Evolutionary conservation across 2,329 filamentous ascomycete species (phyloP).

Genomic region (Colletotrichum sp.): DNA sequence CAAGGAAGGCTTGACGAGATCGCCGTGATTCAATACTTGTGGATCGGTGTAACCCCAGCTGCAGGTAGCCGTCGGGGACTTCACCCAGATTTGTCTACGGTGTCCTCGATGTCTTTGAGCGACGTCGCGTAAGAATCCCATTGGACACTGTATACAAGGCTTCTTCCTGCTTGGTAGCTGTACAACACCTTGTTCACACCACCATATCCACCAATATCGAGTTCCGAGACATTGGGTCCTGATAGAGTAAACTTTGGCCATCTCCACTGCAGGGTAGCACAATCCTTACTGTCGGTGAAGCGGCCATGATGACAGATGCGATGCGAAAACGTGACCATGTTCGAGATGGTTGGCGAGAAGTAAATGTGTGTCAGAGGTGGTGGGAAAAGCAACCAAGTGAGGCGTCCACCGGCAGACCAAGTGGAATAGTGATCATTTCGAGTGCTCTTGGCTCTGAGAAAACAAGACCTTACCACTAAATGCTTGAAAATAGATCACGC

Average conservation of each 20-base stretch:
- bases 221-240: slow-evolving; percentile 20
- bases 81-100: neutral
- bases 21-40: slow-evolving; percentile 8
- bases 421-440: slow-evolving; percentile 10
- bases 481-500: neutral
- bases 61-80: neutral
- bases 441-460: neutral
- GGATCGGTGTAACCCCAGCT: slow-evolving; percentile 2
- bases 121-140: neutral
- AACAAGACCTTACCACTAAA: neutral
- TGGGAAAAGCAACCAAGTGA: slow-evolving; percentile 17
- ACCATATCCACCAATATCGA: neutral
- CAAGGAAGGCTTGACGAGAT: neutral
- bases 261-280: neutral
- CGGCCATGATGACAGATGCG: neutral
- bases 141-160: neutral
- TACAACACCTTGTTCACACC: neutral
- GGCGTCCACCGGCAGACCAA: slow-evolving; percentile 18
- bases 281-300: neutral
- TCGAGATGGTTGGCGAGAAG: slow-evolving; percentile 16
- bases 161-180: neutral
- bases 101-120: neutral
- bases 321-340: neutral
- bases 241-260: neutral
- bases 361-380: neutral